Base-by-base conservation (phyloP, 78 protist species). In the Chrysochromulina tobinii region DNA sequence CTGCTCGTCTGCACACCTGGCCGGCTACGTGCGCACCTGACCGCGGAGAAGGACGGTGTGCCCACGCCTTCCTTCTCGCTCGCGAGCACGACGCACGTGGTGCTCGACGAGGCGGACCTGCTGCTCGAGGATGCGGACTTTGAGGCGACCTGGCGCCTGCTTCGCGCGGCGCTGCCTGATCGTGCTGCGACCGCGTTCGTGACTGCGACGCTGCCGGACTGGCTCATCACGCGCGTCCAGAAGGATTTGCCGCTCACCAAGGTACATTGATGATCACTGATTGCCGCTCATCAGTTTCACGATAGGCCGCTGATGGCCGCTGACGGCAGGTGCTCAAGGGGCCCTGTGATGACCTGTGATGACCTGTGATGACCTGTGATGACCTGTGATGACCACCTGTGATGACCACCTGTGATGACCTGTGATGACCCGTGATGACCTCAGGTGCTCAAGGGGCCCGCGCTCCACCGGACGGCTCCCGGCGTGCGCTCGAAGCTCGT, bases 51-150 rank as follows among this genome's bases (percentile, higher is more conserved):
- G 12, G 64, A 12, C 38, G 38, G 38, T 38, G 38, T 38, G 38
- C 38, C 38, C 38, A 25, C 81, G 57, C 54, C 54, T 23, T 38
- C 85, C 25, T 51, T 77, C 85, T 50, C 59, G 55, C 58, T 77
- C n/a, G 2, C 5, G 15, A 38, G 21, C 7, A 38, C 53, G 85
- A 5, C 8, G 48, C 4, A 6, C 2, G 38, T 77, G 48, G 58
- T 77, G 17, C 27, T 77, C 50, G 85, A 77, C 61, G 85, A 77
- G 85, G 85, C 23, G 85, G 85, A 77, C 85, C 17, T 77, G 61
- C n/a, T 77, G 61, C 15, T 21, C 61, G 85, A 77, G 27, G 85
- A 77, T 27, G 61, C 2, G 14, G 85, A 53, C 61, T 77, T 77
- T 12, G 61, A 51, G 23, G 27, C 1, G 27, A 1, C 17, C 14